Conservation (phyloP, 164 flowering plant species). For the Kingdonia uniflora region DNA sequence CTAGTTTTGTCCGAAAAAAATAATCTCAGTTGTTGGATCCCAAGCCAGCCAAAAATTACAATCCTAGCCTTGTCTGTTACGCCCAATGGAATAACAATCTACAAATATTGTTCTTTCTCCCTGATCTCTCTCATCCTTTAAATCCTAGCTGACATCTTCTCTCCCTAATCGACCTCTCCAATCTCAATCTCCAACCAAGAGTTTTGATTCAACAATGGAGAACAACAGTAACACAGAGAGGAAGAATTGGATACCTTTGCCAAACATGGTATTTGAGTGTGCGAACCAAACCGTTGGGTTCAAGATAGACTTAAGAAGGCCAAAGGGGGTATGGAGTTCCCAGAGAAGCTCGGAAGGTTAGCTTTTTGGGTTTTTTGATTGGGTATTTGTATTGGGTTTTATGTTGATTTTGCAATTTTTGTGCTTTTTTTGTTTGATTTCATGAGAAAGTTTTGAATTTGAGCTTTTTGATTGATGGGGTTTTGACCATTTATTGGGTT, state of each 20-base stretch:
- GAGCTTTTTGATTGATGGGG: background rate
- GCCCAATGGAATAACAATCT: too few species aligned
- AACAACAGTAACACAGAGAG: background rate
- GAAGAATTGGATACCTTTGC: constrained; percentile 9
- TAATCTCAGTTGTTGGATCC: too few species aligned
- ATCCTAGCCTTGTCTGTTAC: too few species aligned
- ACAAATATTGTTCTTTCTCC: too few species aligned
- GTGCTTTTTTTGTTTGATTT: background rate
- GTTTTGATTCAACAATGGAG: too few species aligned
- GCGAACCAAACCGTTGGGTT: constrained; percentile 75
- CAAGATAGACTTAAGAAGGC: constrained; percentile 82
- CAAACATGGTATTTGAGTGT: constrained; percentile 69
- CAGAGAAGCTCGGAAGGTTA: constrained; percentile 58
- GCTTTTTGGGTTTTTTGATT: background rate
- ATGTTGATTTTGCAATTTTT: too few species aligned
- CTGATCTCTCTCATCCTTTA: too few species aligned
- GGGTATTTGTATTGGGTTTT: background rate
- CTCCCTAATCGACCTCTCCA: too few species aligned
- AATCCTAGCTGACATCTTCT: too few species aligned
- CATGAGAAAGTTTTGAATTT: background rate
- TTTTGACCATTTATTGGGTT: background rate
- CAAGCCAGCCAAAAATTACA: too few species aligned
- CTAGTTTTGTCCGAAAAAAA: too few species aligned
- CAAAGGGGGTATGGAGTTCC: constrained; percentile 83
- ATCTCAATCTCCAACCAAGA: too few species aligned